Base-by-base conservation (phyloP, 495 filamentous ascomycete genomes). In the Podospora pseudopauciseta region DNA sequence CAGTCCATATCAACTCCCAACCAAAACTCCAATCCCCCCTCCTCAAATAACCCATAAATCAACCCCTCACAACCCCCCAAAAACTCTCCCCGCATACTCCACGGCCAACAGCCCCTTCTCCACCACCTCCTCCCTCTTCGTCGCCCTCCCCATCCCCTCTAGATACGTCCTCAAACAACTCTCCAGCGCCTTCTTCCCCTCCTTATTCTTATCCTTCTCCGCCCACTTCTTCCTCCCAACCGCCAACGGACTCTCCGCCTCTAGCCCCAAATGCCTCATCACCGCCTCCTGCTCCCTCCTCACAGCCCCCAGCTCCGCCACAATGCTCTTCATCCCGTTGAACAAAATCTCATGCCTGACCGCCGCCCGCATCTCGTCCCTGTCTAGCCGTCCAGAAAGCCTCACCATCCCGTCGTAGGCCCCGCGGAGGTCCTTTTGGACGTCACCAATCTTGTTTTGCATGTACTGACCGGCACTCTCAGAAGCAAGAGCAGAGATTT, bases 61-160 rank as follows among this genome's bases (percentile, higher is more conserved):
- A 23, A 13, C 19, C 6, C 2, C 20, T 71, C 62, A 71, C 58
- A 70, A 49, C 18, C 65, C 71, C 67, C 67, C 73, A 20, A 75
- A 71, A 62, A 76, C 26, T 34, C 72, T 67, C 57, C 69, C 71
- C 23, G 75, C 73, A 63, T 75, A 76, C 71, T 70, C 59, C 28
- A 73, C 65, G 6, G 39, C 59, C 59, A 76, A 34, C 53, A 62
- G 19, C 9, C 73, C 75, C 59, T 53, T 63, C 56, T 65, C 64
- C 7, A 5, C 27, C 57, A 72, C 73, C 5, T 72, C 67, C n/a
- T 72, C 71, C 1, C 18, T 4, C 5, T 49, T 65, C 23, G 2
- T 26, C 0, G 74, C 71, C 9, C 65, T 57, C n/a, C 73, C 34
- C 73, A 76, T 64, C 18, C 73, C 64, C 26, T 65, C 63, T 0